Conservation (phyloP, 345 rosid genomes). For the Erucastrum elatum region DNA sequence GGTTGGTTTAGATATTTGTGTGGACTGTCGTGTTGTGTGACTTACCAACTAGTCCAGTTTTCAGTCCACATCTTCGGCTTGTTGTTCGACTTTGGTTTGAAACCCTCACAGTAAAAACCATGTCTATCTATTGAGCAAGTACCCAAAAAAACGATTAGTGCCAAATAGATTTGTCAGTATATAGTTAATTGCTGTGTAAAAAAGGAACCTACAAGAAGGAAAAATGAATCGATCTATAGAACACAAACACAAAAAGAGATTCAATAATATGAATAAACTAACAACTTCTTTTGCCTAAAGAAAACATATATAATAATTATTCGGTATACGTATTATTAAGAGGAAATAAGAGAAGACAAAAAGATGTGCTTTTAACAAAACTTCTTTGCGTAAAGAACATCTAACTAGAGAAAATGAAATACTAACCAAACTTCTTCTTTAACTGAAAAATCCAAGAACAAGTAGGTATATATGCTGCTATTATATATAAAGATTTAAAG, state of each 20-base stretch:
- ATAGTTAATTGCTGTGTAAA: not conserved
- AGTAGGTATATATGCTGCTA: not conserved
- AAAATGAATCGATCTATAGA: conserved; percentile 1
- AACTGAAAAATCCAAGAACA: not conserved
- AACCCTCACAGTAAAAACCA: not conserved
- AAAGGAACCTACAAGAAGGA: not conserved
- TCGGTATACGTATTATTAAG: conserved; percentile 7
- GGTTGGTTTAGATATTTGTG: not conserved
- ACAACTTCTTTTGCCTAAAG: conserved; percentile 5
- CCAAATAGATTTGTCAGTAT: not conserved
- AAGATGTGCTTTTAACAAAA: not conserved
- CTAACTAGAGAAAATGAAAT: not conserved
- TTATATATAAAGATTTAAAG: not conserved
- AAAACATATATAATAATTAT: not conserved
- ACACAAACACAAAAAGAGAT: not conserved
- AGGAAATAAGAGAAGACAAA: conserved; percentile 17
- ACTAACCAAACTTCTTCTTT: not conserved
- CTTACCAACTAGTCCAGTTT: conserved; percentile 52
- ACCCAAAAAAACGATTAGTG: not conserved
- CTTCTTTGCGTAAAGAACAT: conserved; percentile 6
- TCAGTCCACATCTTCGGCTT: not conserved
- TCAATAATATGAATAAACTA: not conserved
- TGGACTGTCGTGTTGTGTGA: conserved; percentile 3
- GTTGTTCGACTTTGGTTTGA: not conserved
- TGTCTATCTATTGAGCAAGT: not conserved